Percentiles rank a stretch among this genome's conserved stretches.
phyloP scores from a whole-genome alignment of 805 yeast genomes.

The Wickerhamomyces pijperi region DNA sequence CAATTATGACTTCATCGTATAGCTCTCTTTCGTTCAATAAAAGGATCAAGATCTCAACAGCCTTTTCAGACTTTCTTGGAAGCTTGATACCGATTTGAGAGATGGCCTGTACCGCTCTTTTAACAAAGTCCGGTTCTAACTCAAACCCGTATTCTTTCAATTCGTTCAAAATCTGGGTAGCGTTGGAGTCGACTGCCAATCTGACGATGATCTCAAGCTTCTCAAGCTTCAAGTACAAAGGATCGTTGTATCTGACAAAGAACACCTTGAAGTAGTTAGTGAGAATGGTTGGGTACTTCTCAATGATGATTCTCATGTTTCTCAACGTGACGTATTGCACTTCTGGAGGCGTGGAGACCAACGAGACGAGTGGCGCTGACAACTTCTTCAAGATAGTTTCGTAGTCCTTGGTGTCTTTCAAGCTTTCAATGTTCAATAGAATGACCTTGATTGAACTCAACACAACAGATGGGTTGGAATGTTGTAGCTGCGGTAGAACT shows the following conservation, averaged over 20 bases:
- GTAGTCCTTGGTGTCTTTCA: constrained; percentile 27
- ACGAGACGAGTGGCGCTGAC: constrained; percentile 77
- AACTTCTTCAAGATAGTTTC: constrained; percentile 50
- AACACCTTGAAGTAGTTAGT: constrained; percentile 78
- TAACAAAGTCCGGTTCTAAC: constrained; percentile 70
- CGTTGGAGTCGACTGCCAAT: constrained; percentile 50
- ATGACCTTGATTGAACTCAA: constrained; percentile 75
- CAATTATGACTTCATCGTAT: constrained; percentile 52
- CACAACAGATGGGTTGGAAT: constrained; percentile 93
- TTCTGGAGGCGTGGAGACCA: constrained; percentile 84
- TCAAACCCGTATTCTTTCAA: constrained; percentile 76
- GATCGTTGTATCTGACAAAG: constrained; percentile 80
- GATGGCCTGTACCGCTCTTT: constrained; percentile 52
- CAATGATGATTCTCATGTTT: constrained; percentile 81
- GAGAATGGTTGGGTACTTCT: constrained; percentile 74
- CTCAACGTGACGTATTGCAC: constrained; percentile 89
- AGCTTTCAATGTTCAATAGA: constrained; percentile 48
- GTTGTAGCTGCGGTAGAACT: constrained; percentile 90
- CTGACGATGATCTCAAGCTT: constrained; percentile 68
- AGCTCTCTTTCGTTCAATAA: constrained; percentile 53
- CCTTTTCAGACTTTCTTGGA: constrained; percentile 36
- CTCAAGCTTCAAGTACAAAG: constrained; percentile 66
- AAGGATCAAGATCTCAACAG: constrained; percentile 49
- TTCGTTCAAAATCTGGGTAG: constrained; percentile 51
- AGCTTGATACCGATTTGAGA: constrained; percentile 65